phyloP scores from a whole-genome alignment of 805 yeast genomes.

The Zygotorulaspora chibaensis region DNA sequence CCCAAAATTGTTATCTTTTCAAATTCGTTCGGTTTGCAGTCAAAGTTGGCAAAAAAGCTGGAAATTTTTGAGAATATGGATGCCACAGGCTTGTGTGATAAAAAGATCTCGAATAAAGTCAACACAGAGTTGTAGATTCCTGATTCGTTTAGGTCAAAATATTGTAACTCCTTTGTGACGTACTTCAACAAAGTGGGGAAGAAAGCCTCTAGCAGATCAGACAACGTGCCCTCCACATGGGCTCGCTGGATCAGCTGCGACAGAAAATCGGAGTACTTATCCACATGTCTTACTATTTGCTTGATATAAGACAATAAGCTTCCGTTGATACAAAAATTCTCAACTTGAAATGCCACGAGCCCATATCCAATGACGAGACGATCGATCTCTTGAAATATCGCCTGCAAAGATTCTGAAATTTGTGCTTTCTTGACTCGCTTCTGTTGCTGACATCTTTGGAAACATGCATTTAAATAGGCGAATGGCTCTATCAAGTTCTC shows the following conservation, averaged over 20 bases:
- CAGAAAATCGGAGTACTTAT: slow-evolving; percentile 44
- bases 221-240: slow-evolving; percentile 58
- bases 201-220: slow-evolving; percentile 55
- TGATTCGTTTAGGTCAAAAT: slow-evolving; percentile 46
- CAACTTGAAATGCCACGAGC: slow-evolving; percentile 61
- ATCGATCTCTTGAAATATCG: slow-evolving; percentile 45
- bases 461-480: slow-evolving; percentile 29
- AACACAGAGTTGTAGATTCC: slow-evolving; percentile 47
- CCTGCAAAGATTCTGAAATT: slow-evolving; percentile 36
- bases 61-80: slow-evolving; percentile 53
- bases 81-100: slow-evolving; percentile 59
- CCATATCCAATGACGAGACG: slow-evolving; percentile 50
- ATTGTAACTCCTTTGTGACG: slow-evolving; percentile 21
- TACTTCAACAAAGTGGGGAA: slow-evolving; percentile 31
- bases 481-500: slow-evolving; percentile 23
- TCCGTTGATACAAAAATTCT: slow-evolving; percentile 42
- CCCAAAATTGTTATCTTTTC: slow-evolving; percentile 70
- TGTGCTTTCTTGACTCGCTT: slow-evolving; percentile 45
- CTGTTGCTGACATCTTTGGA: slow-evolving; percentile 28
- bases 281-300: slow-evolving; percentile 31
- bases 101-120: slow-evolving; percentile 53
- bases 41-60: slow-evolving; percentile 46
- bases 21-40: slow-evolving; percentile 45
- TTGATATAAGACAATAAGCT: slow-evolving; percentile 22
- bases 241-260: slow-evolving; percentile 54